These are phyloP conservation scores for Toxoplasma gondii DNA, from an alignment of 169 alveolate species.

Conservation along the genomic window DNA sequence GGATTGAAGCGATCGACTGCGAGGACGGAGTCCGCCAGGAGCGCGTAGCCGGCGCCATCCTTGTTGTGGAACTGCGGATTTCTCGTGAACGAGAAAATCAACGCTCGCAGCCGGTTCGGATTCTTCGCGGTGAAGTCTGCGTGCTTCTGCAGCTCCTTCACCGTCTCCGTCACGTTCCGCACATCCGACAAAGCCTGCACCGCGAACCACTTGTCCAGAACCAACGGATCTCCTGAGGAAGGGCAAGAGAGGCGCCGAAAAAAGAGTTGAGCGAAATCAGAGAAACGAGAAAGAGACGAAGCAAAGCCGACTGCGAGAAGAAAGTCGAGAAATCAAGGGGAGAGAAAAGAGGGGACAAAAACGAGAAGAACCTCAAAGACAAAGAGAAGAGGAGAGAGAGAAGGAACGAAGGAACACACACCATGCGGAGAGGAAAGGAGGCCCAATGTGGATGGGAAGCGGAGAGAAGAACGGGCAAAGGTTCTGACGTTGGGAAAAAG, in stretches of 20 bases:
- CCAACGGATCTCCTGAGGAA: conserved; percentile 58
- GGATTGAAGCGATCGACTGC: conserved; percentile 63
- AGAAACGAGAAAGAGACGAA: background rate
- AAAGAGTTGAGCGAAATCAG: background rate
- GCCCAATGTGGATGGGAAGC: too few relatives aligned
- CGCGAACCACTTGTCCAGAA: conserved; percentile 66
- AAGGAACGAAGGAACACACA: too few relatives aligned
- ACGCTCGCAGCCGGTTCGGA: conserved; percentile 50
- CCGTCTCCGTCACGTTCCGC: conserved; percentile 51
- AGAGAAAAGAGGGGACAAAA: background rate
- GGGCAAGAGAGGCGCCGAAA: background rate
- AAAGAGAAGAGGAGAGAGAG: too few relatives aligned
- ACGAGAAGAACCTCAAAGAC: too few relatives aligned
- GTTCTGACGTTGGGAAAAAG: too few relatives aligned
- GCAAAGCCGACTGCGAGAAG: background rate
- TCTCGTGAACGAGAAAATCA: conserved; percentile 11
- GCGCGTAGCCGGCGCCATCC: conserved; percentile 64
- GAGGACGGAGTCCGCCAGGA: conserved; percentile 56
- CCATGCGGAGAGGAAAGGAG: too few relatives aligned
- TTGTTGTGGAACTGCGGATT: conserved; percentile 44
- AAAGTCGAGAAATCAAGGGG: background rate
- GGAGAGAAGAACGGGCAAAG: too few relatives aligned
- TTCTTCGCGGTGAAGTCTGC: conserved; percentile 54
- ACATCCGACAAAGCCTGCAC: conserved; percentile 63
- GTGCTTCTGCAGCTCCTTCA: conserved; percentile 60